phyloP scores from a whole-genome alignment of 2,329 filamentous ascomycete genomes.

The Purpureocillium lavendulum region DNA sequence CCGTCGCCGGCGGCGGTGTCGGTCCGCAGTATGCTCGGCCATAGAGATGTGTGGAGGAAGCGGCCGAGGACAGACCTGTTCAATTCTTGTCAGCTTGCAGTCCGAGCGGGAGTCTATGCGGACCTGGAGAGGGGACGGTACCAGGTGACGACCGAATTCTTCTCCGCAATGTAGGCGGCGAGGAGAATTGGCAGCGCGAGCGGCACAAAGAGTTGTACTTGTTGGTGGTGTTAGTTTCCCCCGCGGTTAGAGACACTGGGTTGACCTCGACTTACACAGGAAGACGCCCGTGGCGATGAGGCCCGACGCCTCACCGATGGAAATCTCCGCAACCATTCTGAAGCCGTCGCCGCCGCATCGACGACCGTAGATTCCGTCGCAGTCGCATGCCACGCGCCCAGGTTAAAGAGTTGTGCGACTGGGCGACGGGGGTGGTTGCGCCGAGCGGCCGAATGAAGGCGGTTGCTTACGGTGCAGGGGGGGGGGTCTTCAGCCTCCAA shows the following conservation, averaged over 20 bases:
- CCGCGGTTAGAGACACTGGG: neutral
- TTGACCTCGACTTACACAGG: neutral
- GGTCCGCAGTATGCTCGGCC: neutral
- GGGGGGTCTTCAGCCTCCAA: too few species aligned
- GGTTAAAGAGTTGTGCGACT: too few species aligned
- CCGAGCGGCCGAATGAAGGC: too few species aligned
- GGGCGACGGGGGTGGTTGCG: too few species aligned
- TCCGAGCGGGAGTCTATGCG: neutral
- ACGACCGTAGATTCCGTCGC: too few species aligned
- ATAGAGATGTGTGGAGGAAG: neutral
- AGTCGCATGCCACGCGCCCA: too few species aligned
- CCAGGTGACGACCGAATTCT: neutral
- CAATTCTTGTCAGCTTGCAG: neutral
- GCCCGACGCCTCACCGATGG: conserved; percentile 1
- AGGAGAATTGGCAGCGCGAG: neutral
- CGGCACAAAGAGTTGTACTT: neutral
- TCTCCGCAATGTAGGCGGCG: neutral
- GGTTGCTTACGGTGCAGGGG: too few species aligned
- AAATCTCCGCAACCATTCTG: neutral
- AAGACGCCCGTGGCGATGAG: conserved; percentile 1
- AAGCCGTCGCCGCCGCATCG: too few species aligned
- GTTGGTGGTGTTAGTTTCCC: neutral
- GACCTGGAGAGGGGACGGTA: neutral
- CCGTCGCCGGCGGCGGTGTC: conserved; percentile 1
- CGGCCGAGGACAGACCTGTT: conserved; percentile 1